phyloP scores from a whole-genome alignment of 2,329 filamentous ascomycete genomes.

The Botrytis cinerea region DNA sequence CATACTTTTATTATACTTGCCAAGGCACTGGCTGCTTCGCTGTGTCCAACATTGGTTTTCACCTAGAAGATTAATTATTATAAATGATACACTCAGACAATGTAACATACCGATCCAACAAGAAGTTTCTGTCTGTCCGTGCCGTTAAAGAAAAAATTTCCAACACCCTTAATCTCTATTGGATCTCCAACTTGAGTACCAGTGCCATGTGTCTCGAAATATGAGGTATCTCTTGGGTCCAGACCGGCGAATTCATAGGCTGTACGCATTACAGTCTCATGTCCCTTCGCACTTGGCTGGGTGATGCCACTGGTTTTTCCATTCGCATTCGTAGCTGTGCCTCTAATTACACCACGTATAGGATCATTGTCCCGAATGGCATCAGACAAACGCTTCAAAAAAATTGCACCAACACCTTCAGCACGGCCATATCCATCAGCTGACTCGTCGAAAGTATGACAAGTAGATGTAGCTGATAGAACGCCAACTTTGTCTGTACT shows the following conservation, averaged over 20 bases:
- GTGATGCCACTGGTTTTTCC: constrained; percentile 21
- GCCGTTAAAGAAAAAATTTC: constrained; percentile 13
- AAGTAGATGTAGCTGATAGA: constrained; percentile 24
- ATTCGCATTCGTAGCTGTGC: constrained; percentile 46
- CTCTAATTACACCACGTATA: constrained; percentile 48
- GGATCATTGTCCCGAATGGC: constrained; percentile 47
- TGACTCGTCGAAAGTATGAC: constrained; percentile 30
- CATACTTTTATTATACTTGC: constrained; percentile 24
- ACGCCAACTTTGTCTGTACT: constrained; percentile 42
- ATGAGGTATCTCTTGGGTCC: constrained; percentile 19
- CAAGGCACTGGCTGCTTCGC: constrained; percentile 22
- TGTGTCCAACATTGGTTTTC: constrained; percentile 25
- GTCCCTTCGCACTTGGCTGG: constrained; percentile 48
- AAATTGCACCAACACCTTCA: constrained; percentile 47
- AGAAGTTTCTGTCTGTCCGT: constrained; percentile 2
- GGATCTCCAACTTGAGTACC: constrained; percentile 24
- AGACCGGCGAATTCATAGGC: constrained; percentile 21
- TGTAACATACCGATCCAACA: constrained; percentile 11
- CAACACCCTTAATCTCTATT: constrained; percentile 8
- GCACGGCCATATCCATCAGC: constrained; percentile 48
- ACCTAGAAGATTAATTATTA: constrained; percentile 28
- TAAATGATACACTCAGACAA: neutral
- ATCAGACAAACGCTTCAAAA: constrained; percentile 47
- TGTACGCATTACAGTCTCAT: constrained; percentile 34
- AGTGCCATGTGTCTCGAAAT: constrained; percentile 20